Conservation (phyloP, 257 asterid genomes). For the Penstemon eatonii region DNA sequence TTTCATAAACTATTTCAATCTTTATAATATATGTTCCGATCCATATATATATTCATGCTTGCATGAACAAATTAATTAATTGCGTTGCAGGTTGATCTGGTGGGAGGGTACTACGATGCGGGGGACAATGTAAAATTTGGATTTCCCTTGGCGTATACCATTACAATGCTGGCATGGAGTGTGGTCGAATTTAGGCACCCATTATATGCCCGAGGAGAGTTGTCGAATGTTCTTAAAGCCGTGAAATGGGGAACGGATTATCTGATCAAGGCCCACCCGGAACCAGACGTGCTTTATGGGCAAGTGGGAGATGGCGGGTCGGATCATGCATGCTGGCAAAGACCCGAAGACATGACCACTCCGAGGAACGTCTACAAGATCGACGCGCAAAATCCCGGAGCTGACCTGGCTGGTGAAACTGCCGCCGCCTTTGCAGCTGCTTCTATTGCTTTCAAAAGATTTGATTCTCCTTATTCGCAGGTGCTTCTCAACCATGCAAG, state of each 20-base stretch:
- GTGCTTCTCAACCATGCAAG: slow-evolving; percentile 11
- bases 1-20: too few relatives aligned
- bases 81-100: slow-evolving; percentile 36
- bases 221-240: slow-evolving; percentile 32
- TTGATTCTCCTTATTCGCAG: slow-evolving; percentile 10
- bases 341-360: slow-evolving; percentile 37
- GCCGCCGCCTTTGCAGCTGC: slow-evolving; percentile 42
- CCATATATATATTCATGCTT: too few relatives aligned
- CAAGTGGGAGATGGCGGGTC: slow-evolving; percentile 36
- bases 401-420: slow-evolving; percentile 36
- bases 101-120: slow-evolving; percentile 53
- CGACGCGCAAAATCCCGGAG: slow-evolving; percentile 32
- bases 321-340: slow-evolving; percentile 40
- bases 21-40: too few relatives aligned
- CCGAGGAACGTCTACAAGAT: slow-evolving; percentile 27
- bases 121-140: slow-evolving; percentile 51
- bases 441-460: slow-evolving; percentile 20
- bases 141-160: slow-evolving; percentile 50
- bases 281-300: slow-evolving; percentile 29
- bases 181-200: slow-evolving; percentile 34
- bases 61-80: neutral
- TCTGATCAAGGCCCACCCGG: slow-evolving; percentile 35
- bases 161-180: slow-evolving; percentile 51
- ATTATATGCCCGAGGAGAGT: slow-evolving; percentile 26
- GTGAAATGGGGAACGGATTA: slow-evolving; percentile 53